Evolutionary conservation across 495 filamentous ascomycete genomes (phyloP), one percentile per base, ranked within the genome.

Genomic region (Penicillium turbatum): DNA sequence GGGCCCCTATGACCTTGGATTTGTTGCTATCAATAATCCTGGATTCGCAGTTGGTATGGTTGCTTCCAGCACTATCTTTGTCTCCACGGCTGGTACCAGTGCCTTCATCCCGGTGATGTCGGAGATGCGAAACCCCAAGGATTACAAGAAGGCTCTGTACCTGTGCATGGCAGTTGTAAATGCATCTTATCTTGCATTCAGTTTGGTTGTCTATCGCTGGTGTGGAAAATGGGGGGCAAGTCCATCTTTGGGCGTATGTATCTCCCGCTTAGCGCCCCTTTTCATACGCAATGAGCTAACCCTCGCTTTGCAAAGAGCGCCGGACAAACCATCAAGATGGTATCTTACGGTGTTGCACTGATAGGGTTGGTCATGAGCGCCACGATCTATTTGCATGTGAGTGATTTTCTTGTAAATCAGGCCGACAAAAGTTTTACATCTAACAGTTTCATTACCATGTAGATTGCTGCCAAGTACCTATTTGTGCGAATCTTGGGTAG

Each of bases 91-190:
- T 69, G 71, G 83, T 52, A 78, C 86, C 66, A 71, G 84, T 60
- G 79, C 86, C 58, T 85, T 88, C 64, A 81, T 90, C 66, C 79
- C 75, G 37, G 86, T 92, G 61, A 86, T 87, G 61, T 79, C 83
- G 46, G 88, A 92, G 65, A 84, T 92, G 79, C 79, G 82, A 53
- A 81, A 81, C 0, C 86, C 86, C 1, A 66, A 65, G 41, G 80
- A 86, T 57, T 88, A 80, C 59, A 72, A 72, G 40, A 86, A 86
- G 67, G 76, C 86, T 2, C 73, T 89, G 21, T 75, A 75, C 43
- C 53, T 78, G 11, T 79, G 84, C n/a, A 82, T 85, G 61, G 52
- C 71, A 39, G 72, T 80, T 21, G 83, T 86, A 44, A 83, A 81
- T 12, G 59, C 76, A 48, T 80, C 87, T 30, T 91, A 92, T 64